Conservation (phyloP, 169 alveolate genomes). For the Plasmodium berghei region DNA sequence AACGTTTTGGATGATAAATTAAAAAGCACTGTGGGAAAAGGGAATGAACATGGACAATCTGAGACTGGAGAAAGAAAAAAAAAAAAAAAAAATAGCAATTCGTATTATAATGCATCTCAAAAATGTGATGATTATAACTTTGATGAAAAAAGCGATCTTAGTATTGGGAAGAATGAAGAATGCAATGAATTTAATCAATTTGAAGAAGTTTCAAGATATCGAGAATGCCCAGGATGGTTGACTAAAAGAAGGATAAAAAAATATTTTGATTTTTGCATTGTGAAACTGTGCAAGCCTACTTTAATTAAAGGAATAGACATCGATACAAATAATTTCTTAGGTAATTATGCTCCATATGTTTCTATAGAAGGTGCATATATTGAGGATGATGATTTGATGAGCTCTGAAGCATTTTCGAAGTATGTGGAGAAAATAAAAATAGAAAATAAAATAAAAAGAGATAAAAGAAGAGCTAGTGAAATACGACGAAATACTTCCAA, state of each 20-base stretch:
- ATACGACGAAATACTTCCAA: background rate
- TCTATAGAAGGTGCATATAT: conserved; percentile 78
- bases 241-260: conserved; percentile 80
- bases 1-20: conserved; percentile 22
- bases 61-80: background rate
- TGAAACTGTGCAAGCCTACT: conserved; percentile 77
- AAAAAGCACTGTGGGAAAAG: background rate
- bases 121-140: background rate
- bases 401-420: conserved; percentile 33
- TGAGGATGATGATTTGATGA: conserved; percentile 64
- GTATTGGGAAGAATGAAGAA: too few relatives aligned
- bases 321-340: conserved; percentile 77
- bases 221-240: conserved; percentile 79
- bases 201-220: background rate
- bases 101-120: background rate
- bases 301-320: conserved; percentile 78
- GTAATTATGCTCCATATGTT: conserved; percentile 80
- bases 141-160: background rate
- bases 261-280: conserved; percentile 78
- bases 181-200: too few relatives aligned
- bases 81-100: background rate
- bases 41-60: background rate
- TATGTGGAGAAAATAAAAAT: conserved; percentile 48
- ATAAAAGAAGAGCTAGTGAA: background rate
- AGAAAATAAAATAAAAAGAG: conserved; percentile 18